Percentiles rank a stretch among this genome's conserved stretches.
phyloP scores from a whole-genome alignment of 352 stramenopile genomes.

The Hyaloperonospora brassicae region DNA sequence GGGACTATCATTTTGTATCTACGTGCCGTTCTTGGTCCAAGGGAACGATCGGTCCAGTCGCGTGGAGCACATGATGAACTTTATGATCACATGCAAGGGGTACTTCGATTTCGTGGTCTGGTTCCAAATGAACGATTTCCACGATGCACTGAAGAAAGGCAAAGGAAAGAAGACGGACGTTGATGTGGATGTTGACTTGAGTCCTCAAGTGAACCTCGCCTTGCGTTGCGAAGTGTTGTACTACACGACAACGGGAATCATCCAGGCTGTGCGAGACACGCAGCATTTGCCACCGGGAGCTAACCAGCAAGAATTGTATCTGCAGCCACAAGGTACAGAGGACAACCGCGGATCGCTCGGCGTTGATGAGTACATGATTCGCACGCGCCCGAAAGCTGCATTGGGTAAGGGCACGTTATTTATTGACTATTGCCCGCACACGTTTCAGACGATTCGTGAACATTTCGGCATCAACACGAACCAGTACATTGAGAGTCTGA shows the following conservation, averaged over 20 bases:
- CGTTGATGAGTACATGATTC: conserved; percentile 82
- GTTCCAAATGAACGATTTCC: conserved; percentile 86
- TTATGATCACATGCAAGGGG: conserved; percentile 87
- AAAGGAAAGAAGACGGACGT: conserved; percentile 60
- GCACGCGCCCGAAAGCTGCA: conserved; percentile 59
- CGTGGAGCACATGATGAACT: conserved; percentile 79
- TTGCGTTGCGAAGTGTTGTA: conserved; percentile 81
- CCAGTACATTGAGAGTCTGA: conserved; percentile 78
- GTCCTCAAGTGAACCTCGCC: conserved; percentile 78
- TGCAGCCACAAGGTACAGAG: conserved; percentile 70
- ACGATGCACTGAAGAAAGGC: conserved; percentile 36
- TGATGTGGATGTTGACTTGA: conserved; percentile 80
- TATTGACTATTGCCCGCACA: conserved; percentile 81
- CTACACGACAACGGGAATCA: conserved; percentile 85
- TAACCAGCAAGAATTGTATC: conserved; percentile 68
- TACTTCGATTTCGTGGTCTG: conserved; percentile 87
- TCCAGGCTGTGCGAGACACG: conserved; percentile 71
- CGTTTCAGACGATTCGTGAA: conserved; percentile 80
- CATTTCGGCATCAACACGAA: conserved; percentile 79
- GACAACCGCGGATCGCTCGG: conserved; percentile 67
- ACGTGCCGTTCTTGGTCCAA: conserved; percentile 79
- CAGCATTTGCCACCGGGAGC: conserved; percentile 58
- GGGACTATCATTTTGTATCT: conserved; percentile 77
- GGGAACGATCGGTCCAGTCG: conserved; percentile 33
- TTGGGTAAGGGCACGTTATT: conserved; percentile 77